Conservation (phyloP, 257 asterid species). For the Solanum dulcamara region DNA sequence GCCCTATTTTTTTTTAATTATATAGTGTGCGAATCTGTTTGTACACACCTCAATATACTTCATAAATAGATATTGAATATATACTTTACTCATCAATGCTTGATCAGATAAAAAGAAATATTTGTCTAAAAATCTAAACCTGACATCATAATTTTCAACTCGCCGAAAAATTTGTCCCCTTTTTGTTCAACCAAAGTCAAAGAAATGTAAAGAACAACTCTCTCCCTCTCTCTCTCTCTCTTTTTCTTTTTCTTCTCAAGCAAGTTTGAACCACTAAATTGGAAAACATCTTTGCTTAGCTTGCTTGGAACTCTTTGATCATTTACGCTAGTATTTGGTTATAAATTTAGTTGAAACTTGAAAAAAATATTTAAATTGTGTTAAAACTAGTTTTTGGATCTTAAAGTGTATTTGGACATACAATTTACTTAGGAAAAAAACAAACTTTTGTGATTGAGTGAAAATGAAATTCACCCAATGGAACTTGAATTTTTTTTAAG, state of each 20-base stretch:
- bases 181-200: not conserved
- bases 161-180: not conserved
- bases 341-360: not conserved
- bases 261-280: not conserved
- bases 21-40: not conserved
- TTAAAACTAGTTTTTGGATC: not conserved
- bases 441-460: not conserved
- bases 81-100: not conserved
- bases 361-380: too few relatives aligned
- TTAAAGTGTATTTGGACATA: not conserved
- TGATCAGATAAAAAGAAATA: not conserved
- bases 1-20: not conserved
- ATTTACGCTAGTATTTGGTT: not conserved
- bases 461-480: not conserved
- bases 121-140: not conserved
- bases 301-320: not conserved
- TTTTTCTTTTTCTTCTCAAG: not conserved
- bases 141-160: not conserved
- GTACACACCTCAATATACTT: not conserved
- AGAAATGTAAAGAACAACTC: not conserved
- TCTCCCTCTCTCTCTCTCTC: not conserved
- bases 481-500: not conserved
- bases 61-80: accelerated
- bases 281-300: not conserved
- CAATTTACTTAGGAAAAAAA: accelerated